Conservation (phyloP, 2,329 filamentous ascomycete genomes). For the Mariannaea elegans region DNA sequence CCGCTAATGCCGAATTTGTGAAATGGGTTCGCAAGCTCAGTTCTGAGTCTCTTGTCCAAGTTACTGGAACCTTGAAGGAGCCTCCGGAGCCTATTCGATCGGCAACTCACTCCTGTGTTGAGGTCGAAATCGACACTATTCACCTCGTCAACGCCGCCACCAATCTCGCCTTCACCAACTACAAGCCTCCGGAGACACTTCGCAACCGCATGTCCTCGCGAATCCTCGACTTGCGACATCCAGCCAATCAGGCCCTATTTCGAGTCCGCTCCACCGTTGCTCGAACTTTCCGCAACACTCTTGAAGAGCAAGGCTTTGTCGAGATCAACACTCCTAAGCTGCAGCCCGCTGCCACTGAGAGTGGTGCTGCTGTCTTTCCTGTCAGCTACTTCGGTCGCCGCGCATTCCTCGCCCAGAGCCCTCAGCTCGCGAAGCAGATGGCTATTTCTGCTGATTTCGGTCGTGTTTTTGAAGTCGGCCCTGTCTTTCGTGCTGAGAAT, state of each 20-base stretch:
- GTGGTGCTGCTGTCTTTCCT: constrained; percentile 89
- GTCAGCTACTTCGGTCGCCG: constrained; percentile 89
- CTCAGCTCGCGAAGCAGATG: constrained; percentile 94
- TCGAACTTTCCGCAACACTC: constrained; percentile 78
- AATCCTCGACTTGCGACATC: constrained; percentile 85
- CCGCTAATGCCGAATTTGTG: constrained; percentile 72
- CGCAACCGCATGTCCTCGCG: constrained; percentile 80
- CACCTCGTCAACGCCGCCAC: constrained; percentile 61
- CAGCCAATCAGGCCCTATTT: constrained; percentile 87
- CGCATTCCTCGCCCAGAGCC: constrained; percentile 90
- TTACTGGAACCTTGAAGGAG: constrained; percentile 76
- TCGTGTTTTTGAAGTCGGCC: constrained; percentile 78
- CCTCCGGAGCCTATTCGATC: constrained; percentile 80
- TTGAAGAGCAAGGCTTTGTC: constrained; percentile 82
- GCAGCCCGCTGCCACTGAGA: constrained; percentile 89
- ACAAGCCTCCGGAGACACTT: constrained; percentile 70
- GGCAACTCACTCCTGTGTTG: constrained; percentile 78
- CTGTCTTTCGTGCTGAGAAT: constrained; percentile 91
- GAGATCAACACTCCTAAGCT: constrained; percentile 96
- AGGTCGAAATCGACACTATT: constrained; percentile 72
- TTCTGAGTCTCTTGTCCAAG: constrained; percentile 79
- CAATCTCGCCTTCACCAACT: constrained; percentile 61
- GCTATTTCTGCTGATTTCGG: constrained; percentile 88
- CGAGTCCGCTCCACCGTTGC: constrained; percentile 84
- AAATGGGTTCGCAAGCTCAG: constrained; percentile 88